A percentile compares a stretch with the other conserved stretches of the same genome.
Conservation (phyloP, 1,284 basidiomycete genomes). For the Puccinia hordei region DNA sequence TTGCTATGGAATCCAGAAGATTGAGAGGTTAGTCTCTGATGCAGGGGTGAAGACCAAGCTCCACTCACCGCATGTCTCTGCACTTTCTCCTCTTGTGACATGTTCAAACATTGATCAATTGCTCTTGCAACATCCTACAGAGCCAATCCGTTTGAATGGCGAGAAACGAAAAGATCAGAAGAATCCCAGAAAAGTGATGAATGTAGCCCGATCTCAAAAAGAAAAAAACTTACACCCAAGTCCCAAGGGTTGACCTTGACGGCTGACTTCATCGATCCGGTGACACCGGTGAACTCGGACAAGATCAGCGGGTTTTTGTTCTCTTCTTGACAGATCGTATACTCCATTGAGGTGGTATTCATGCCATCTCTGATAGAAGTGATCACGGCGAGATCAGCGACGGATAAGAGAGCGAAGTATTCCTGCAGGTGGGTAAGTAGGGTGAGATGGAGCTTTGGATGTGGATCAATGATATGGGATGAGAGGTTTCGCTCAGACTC, state of each 20-base stretch:
- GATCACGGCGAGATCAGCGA: slow-evolving; percentile 92
- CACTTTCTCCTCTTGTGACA: slow-evolving; percentile 76
- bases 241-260: slow-evolving; percentile 78
- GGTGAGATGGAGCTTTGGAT: too few species aligned
- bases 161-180: too few species aligned
- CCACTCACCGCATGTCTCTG: slow-evolving; percentile 71
- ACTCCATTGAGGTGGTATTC: slow-evolving; percentile 99
- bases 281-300: slow-evolving; percentile 97
- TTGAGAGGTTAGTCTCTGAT: neutral
- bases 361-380: slow-evolving; percentile 95
- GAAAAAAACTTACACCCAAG: slow-evolving; percentile 69
- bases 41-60: too few species aligned
- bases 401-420: slow-evolving; percentile 93
- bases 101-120: slow-evolving; percentile 82
- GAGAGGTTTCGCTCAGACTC: slow-evolving; percentile 41
- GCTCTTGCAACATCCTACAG: slow-evolving; percentile 85
- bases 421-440: too few species aligned
- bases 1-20: slow-evolving; percentile 54
- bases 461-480: too few species aligned
- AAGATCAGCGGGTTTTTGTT: slow-evolving; percentile 83
- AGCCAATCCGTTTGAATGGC: too few species aligned
- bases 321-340: slow-evolving; percentile 82
- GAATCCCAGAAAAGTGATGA: too few species aligned
- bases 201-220: neutral
- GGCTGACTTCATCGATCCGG: slow-evolving; percentile 78